Evolutionary conservation across 1,139 yeast genomes (phyloP).

Genomic region (Yamadazyma mexicana): DNA sequence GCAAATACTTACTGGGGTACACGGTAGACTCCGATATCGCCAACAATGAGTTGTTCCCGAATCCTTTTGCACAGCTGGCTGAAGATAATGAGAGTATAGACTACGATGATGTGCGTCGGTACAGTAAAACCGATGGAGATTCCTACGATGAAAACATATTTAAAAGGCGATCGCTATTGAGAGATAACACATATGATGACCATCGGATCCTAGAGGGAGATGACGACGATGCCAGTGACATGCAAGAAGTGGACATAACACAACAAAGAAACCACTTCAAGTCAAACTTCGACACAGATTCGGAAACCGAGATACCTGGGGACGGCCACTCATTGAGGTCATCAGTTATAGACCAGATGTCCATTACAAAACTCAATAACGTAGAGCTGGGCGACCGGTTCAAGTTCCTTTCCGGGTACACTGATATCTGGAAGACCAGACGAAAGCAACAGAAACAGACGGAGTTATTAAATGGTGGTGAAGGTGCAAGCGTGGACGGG

Average conservation of each 20-base stretch:
- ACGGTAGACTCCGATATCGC: slow-evolving; percentile 18
- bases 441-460: slow-evolving; percentile 11
- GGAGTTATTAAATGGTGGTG: slow-evolving; percentile 13
- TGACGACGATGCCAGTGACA: slow-evolving; percentile 9
- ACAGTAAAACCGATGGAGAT: slow-evolving; percentile 1
- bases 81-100: slow-evolving; percentile 12
- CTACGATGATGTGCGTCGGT: not conserved
- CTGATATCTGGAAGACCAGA: slow-evolving; percentile 18
- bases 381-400: slow-evolving; percentile 25
- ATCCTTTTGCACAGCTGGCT: slow-evolving; percentile 11
- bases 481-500: slow-evolving; percentile 11
- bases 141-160: slow-evolving; percentile 10
- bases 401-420: slow-evolving; percentile 30
- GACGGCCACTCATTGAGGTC: slow-evolving; percentile 23
- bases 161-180: slow-evolving; percentile 11
- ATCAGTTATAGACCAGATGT: slow-evolving; percentile 27
- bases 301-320: slow-evolving; percentile 11
- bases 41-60: slow-evolving; percentile 17
- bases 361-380: slow-evolving; percentile 12
- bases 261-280: slow-evolving; percentile 12
- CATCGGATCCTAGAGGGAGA: slow-evolving; percentile 3
- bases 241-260: slow-evolving; percentile 11
- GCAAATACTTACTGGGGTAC: slow-evolving; percentile 19
- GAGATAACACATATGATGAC: slow-evolving; percentile 9
- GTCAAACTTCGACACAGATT: slow-evolving; percentile 18